Conservation (phyloP, 192 early-diverging fungal species). For the Allomyces javanicus region DNA sequence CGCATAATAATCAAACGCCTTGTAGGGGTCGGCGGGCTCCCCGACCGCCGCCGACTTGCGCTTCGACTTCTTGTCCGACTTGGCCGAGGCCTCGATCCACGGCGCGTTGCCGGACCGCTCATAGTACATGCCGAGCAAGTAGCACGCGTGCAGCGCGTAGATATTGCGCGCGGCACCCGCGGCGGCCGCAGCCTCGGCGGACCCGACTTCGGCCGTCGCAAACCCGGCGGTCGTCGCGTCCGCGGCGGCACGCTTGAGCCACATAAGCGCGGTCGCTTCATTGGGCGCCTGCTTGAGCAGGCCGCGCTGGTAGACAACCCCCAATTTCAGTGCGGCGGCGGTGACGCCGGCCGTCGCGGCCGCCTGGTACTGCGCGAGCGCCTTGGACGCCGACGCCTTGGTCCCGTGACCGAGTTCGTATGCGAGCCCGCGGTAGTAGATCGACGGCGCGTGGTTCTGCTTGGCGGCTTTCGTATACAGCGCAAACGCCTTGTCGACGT, state of each 20-base stretch:
- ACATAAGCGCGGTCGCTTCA: neutral
- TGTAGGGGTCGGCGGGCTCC: neutral
- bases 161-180: neutral
- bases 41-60: too few relatives aligned
- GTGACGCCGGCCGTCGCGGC: neutral
- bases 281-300: neutral
- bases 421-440: neutral
- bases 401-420: neutral
- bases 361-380: neutral
- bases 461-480: neutral
- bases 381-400: neutral
- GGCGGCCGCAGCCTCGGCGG: neutral
- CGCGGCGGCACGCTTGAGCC: neutral
- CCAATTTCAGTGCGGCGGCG: neutral
- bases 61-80: too few relatives aligned
- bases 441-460: neutral
- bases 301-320: neutral
- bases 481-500: neutral
- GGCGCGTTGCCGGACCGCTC: neutral
- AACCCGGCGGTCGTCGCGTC: neutral
- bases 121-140: neutral
- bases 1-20: neutral
- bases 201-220: neutral
- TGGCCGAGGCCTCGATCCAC: too few relatives aligned
- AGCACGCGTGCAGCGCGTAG: neutral